These are phyloP conservation scores for Nemania bipapillata DNA, from an alignment of 2,329 filamentous ascomycete genomes.

Conservation along the genomic window DNA sequence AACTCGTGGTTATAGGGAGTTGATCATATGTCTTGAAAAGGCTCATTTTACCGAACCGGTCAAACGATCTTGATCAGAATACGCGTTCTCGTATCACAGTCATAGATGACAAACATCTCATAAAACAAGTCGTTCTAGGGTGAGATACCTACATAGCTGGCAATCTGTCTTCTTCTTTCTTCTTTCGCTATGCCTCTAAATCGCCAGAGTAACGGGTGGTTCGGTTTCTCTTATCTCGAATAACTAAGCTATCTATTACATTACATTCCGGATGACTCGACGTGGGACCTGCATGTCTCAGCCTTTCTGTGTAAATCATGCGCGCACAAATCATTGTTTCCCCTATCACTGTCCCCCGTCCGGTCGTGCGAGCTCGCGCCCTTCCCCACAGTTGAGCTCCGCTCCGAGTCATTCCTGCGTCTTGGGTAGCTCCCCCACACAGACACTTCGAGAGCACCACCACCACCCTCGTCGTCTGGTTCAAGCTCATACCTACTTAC, in stretches of 20 bases:
- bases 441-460: background rate
- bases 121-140: background rate
- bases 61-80: background rate
- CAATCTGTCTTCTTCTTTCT: no score
- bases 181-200: background rate
- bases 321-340: background rate
- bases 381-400: constrained; percentile 35
- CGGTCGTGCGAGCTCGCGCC: constrained; percentile 6
- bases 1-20: background rate
- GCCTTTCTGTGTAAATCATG: constrained; percentile 19
- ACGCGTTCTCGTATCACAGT: background rate
- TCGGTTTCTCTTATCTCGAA: constrained; percentile 7
- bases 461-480: background rate
- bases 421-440: constrained; percentile 10
- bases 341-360: constrained; percentile 19
- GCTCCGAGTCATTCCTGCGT: constrained; percentile 31
- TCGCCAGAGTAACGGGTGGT: constrained; percentile 2
- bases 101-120: background rate
- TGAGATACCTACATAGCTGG: no score
- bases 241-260: constrained; percentile 19
- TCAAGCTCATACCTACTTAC: background rate
- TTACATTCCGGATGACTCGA: constrained; percentile 37
- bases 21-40: background rate
- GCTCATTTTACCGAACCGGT: background rate
- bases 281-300: constrained; percentile 29